Evolutionary conservation across 305 asterid genomes (phyloP), one percentile per base, ranked within the genome.

Genomic region (Fraxinus sp.): DNA sequence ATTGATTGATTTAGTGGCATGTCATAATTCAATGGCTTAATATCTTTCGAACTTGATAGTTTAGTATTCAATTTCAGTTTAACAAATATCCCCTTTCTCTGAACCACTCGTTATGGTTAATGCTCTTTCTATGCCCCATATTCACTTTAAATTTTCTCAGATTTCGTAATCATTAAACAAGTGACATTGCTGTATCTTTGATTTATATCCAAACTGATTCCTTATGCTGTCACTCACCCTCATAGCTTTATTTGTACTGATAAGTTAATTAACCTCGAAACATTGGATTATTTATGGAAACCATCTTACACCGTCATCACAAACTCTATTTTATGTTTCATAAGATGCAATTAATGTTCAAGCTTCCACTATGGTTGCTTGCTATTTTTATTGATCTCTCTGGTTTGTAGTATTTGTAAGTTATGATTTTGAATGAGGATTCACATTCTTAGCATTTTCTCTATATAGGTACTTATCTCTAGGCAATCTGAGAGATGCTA

Each of bases 401-500:
- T 52, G 62, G 62, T 52, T 52, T 55, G 26, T 55, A 68, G 80
- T 59, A 41, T 72, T 49, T 36, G 20, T 41, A 11, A 20, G 13
- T 77, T 32, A 20, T 26, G 14, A 77, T 8, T 81, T 70, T 78
- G 20, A 79, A 74, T 74, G 41, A 84, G 59, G 36, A 39, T 43
- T 57, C 37, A 49, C 14, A 77, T 7, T 49, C 26, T 57, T 30
- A 26, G 10, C 66, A 33, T 77, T 71, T 30, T 66, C 62, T 66
- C 24, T 20, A 35, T 35, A 41, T 80, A 96, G 98, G 99, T 93
- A 94, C 84, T 83, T 94, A 85, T 92, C 97, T 79, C 90, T 89
- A 71, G 98, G 99, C 79, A 96, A 93, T 89, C 85, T 96, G 83
- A 90, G 97, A 92, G 99, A 96, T 90, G 99, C 99, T 71, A 94